Evolutionary conservation across 169 alveolate species (phyloP).

Genomic region (Besnoitia besnoiti): DNA sequence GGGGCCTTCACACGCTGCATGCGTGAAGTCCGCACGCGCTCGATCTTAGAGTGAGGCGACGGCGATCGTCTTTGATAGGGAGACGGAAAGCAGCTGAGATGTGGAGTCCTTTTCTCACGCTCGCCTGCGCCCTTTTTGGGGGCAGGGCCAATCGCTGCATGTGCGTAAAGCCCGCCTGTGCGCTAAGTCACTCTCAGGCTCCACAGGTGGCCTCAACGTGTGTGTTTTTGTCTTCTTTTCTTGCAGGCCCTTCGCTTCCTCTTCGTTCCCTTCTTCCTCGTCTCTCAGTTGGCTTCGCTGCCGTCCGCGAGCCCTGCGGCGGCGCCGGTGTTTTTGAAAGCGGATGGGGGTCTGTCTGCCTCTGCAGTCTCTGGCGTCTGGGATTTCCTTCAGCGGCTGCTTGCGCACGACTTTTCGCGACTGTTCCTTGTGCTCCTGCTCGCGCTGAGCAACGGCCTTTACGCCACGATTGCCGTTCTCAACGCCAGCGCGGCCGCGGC

Average conservation of each 20-base stretch:
- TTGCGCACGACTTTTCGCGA: neutral
- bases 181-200: too few relatives aligned
- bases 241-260: neutral
- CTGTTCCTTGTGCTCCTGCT: neutral
- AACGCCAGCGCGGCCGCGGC: conserved; percentile 7
- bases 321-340: neutral
- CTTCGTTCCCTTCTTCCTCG: neutral
- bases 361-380: neutral
- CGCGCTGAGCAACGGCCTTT: conserved; percentile 1
- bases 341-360: neutral
- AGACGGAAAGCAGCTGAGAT: too few relatives aligned
- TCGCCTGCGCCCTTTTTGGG: too few relatives aligned
- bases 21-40: too few relatives aligned
- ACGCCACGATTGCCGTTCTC: conserved; percentile 14
- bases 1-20: too few relatives aligned
- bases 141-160: too few relatives aligned
- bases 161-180: too few relatives aligned
- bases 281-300: neutral
- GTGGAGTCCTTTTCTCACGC: too few relatives aligned
- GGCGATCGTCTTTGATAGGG: too few relatives aligned
- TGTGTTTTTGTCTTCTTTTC: neutral
- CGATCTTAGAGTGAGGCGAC: too few relatives aligned
- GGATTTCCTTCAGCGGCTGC: neutral
- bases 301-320: neutral
- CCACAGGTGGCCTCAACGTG: too few relatives aligned